Percentiles rank a stretch among this genome's conserved stretches.
Evolutionary conservation across 2,329 filamentous ascomycete genomes (phyloP).

Genomic region (Botryosphaeria agaves): DNA sequence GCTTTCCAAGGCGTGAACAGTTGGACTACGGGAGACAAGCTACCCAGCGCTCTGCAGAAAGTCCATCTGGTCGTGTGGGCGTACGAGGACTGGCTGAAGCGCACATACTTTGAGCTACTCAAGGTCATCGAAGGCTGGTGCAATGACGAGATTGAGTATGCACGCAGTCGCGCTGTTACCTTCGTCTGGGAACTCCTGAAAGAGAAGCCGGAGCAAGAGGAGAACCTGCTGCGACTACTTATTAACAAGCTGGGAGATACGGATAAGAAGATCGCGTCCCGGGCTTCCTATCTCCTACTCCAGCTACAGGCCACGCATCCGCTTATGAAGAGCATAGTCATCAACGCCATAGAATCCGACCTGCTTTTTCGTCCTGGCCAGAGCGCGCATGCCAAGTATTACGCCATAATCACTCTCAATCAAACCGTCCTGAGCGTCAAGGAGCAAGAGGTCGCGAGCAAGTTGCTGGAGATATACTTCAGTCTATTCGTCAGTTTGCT

Average conservation of each 20-base stretch:
- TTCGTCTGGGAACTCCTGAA: slow-evolving; percentile 84
- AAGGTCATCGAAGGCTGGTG: slow-evolving; percentile 87
- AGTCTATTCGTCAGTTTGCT: slow-evolving; percentile 69
- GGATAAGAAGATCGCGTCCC: slow-evolving; percentile 87
- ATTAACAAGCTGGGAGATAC: slow-evolving; percentile 96
- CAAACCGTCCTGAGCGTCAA: slow-evolving; percentile 82
- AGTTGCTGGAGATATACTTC: slow-evolving; percentile 83
- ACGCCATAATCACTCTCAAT: slow-evolving; percentile 90
- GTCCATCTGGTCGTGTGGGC: slow-evolving; percentile 73
- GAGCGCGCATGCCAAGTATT: slow-evolving; percentile 79
- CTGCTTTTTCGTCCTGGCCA: slow-evolving; percentile 77
- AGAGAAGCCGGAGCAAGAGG: slow-evolving; percentile 94
- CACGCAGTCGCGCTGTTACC: slow-evolving; percentile 70
- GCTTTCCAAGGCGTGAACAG: slow-evolving; percentile 45
- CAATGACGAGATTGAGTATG: slow-evolving; percentile 88
- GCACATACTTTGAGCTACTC: slow-evolving; percentile 80
- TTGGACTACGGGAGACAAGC: slow-evolving; percentile 52
- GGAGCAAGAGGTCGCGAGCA: slow-evolving; percentile 64
- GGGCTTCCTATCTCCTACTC: slow-evolving; percentile 82
- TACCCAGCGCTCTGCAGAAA: slow-evolving; percentile 59
- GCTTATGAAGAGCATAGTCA: slow-evolving; percentile 80
- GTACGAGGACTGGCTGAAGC: slow-evolving; percentile 92
- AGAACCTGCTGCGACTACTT: slow-evolving; percentile 75
- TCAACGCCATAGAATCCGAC: slow-evolving; percentile 73
- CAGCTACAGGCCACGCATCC: slow-evolving; percentile 82